phyloP scores from a whole-genome alignment of 768 basidiomycete genomes.

The Lenzites betulinus region DNA sequence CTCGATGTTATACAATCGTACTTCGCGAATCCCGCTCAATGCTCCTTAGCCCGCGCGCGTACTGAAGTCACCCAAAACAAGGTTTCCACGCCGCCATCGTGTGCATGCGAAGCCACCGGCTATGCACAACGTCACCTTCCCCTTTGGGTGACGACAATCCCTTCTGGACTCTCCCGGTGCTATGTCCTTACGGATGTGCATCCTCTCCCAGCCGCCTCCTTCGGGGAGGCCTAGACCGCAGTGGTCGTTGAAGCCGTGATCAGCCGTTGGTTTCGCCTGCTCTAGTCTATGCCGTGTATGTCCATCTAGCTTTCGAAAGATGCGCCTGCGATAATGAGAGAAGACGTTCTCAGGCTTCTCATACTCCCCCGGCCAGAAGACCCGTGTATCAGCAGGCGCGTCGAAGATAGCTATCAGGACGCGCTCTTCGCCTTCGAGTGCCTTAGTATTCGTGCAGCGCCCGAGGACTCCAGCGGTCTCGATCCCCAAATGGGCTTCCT shows the following conservation, averaged over 20 bases:
- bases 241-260: not conserved
- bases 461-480: not conserved
- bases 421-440: slow-evolving; percentile 5
- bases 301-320: slow-evolving; percentile 9
- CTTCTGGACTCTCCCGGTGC: not conserved
- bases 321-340: not conserved
- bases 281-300: not conserved
- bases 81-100: slow-evolving; percentile 7
- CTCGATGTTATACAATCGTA: not conserved
- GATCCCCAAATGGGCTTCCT: not conserved
- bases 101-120: slow-evolving; percentile 2
- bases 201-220: not conserved
- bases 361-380: not conserved
- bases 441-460: slow-evolving; percentile 1
- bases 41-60: slow-evolving; percentile 1
- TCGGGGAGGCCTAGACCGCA: not conserved
- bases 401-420: slow-evolving; percentile 9
- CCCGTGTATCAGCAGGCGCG: not conserved
- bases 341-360: slow-evolving; percentile 6
- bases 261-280: not conserved
- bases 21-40: slow-evolving; percentile 15
- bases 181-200: not conserved
- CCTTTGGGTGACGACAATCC: slow-evolving; percentile 12
- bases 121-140: slow-evolving; percentile 15
- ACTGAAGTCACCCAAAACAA: not conserved